Conservation (phyloP, 1,284 basidiomycete species). For the Apiotrichum sp. region DNA sequence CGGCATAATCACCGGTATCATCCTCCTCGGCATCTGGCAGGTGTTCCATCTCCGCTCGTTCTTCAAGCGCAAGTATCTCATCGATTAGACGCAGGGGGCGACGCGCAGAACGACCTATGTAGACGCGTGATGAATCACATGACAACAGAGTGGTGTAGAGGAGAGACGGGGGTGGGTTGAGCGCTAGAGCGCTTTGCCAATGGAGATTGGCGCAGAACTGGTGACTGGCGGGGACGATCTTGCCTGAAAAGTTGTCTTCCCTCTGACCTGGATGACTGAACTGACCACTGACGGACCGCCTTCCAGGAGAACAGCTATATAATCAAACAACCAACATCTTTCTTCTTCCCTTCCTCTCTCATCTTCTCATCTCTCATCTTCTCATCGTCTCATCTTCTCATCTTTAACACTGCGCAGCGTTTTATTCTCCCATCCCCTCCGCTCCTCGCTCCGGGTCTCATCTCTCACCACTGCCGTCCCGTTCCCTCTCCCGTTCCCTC, state of each 20-base stretch:
- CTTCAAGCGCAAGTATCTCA: conserved; percentile 96
- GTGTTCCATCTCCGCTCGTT: conserved; percentile 86
- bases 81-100: conserved; percentile 56
- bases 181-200: too few species aligned
- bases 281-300: not conserved
- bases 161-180: too few species aligned
- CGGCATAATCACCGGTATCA: conserved; percentile 72
- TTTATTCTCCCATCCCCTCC: too few species aligned
- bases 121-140: not conserved
- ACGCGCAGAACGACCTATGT: too few species aligned
- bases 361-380: not conserved
- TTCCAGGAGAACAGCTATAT: not conserved
- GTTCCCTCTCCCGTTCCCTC: too few species aligned
- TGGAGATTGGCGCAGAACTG: too few species aligned
- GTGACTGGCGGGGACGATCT: too few species aligned
- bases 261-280: too few species aligned
- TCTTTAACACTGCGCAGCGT: too few species aligned
- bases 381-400: not conserved
- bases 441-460: too few species aligned
- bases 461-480: too few species aligned
- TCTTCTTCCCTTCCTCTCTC: not conserved
- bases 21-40: conserved; percentile 84
- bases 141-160: not conserved
- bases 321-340: not conserved
- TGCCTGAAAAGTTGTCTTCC: too few species aligned